Evolutionary conservation across 169 alveolate species (phyloP).

Genomic region (Plasmodium vivax): DNA sequence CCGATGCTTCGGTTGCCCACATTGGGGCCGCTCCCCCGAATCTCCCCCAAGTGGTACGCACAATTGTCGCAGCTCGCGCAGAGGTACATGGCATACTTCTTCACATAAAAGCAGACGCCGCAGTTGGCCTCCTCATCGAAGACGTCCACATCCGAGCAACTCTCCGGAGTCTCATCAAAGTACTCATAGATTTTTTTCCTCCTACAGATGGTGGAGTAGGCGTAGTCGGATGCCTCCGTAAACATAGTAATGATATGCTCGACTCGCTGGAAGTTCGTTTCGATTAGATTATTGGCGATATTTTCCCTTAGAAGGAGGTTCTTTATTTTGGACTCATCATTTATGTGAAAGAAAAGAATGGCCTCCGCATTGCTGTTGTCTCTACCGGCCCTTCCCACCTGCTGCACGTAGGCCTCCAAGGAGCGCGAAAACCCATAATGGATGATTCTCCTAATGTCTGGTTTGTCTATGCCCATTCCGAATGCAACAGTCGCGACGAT

Average conservation of each 20-base stretch:
- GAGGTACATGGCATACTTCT: constrained; percentile 34
- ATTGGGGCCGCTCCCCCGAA: too few species aligned
- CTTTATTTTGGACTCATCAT: constrained; percentile 59
- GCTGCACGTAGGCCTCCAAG: constrained; percentile 97
- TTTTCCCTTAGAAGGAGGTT: constrained; percentile 47
- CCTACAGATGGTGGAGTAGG: constrained; percentile 45
- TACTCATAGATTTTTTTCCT: constrained; percentile 70
- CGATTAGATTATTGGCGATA: constrained; percentile 38
- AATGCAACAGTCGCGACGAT: constrained; percentile 99
- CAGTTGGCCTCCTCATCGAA: constrained; percentile 8
- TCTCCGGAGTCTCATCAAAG: constrained; percentile 48
- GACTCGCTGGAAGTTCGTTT: constrained; percentile 56
- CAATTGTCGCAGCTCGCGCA: constrained; percentile 68
- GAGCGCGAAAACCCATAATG: constrained; percentile 98
- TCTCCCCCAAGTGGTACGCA: neutral
- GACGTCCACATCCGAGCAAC: constrained; percentile 6
- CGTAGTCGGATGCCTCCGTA: constrained; percentile 68
- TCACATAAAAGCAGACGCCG: constrained; percentile 61
- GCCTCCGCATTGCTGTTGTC: constrained; percentile 80
- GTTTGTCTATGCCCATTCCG: constrained; percentile 99
- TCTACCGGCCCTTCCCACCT: constrained; percentile 98
- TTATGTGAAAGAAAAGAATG: constrained; percentile 46
- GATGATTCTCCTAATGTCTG: constrained; percentile 97
- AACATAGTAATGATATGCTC: constrained; percentile 64
- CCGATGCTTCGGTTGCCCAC: neutral